Base-by-base conservation (phyloP, 2,329 filamentous ascomycete species). In the Claviceps fusiformis region DNA sequence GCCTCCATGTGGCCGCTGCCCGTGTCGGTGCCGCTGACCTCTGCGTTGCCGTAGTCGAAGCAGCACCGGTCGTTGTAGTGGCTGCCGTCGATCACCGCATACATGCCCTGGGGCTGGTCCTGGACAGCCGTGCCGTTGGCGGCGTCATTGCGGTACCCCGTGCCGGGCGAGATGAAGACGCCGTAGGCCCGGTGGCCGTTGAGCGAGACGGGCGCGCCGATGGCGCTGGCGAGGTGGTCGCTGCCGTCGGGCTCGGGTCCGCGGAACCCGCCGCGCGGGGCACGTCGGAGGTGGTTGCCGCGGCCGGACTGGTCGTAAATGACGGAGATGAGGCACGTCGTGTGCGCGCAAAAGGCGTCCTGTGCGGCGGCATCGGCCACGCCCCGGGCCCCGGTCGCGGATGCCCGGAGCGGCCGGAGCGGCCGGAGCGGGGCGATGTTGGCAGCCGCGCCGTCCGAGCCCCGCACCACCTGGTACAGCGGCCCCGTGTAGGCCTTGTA, bases 1-100 rank as follows among this genome's bases (percentile, higher is more conserved):
- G 82, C 79, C 63, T 86, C 83, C 82, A 86, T 86, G 62, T 85
- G 81, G 17, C 79, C 82, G 54, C 78, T 75, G 3, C 82, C 83
- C 0, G 80, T 78, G 56, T 81, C 78, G 1, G 3, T 58, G 56
- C 63, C 75, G 64, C 60, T 80, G 3, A 70, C 73, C 68, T 82
- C 79, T 49, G 77, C 78, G 50, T 81, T 81, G 50, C 78, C 78
- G 52, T 80, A 81, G 65, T 81, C 77, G 59, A 79, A 80, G 62
- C 73, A 83, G 68, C 79, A 82, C 7, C 57, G 72, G 27, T 65
- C 70, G 60, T 82, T 82, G 70, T 76, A 82, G 61, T 82, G 79
- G 0, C 76, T 80, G 0, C 79, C 80, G 59, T 83, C 80, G 3
- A 83, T 63, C 0, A 83, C 72, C 0, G 78, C 79, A 56, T 83